Evolutionary conservation across 345 rosid species (phyloP).

Genomic region (Eucalyptus curtisii): DNA sequence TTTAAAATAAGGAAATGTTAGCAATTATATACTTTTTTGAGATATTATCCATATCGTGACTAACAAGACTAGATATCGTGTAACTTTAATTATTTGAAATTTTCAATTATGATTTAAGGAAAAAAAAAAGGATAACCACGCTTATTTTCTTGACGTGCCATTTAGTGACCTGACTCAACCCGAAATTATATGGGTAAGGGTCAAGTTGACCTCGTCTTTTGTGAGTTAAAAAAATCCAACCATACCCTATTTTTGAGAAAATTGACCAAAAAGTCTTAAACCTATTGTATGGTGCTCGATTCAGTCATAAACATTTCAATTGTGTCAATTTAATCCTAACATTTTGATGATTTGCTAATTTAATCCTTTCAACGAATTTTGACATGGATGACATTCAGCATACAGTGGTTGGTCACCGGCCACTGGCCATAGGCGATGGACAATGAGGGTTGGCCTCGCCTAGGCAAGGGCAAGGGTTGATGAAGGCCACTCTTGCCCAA

Average conservation of each 20-base stretch:
- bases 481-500: neutral
- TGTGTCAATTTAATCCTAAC: neutral
- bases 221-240: neutral
- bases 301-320: neutral
- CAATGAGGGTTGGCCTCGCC: neutral
- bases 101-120: neutral
- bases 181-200: neutral
- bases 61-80: neutral
- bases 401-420: fast-evolving
- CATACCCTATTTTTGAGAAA: neutral
- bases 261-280: neutral
- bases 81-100: neutral
- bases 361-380: neutral
- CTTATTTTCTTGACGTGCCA: neutral
- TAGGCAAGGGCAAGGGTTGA: neutral
- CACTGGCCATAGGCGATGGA: neutral
- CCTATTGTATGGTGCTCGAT: fast-evolving
- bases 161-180: neutral
- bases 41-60: neutral
- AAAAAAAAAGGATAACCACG: neutral
- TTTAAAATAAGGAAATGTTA: neutral
- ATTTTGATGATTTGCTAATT: neutral
- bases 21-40: neutral
- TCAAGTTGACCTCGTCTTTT: neutral
- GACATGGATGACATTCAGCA: neutral